Conservation (phyloP, 192 early-diverging fungal species). For the Mortierella claussenii region DNA sequence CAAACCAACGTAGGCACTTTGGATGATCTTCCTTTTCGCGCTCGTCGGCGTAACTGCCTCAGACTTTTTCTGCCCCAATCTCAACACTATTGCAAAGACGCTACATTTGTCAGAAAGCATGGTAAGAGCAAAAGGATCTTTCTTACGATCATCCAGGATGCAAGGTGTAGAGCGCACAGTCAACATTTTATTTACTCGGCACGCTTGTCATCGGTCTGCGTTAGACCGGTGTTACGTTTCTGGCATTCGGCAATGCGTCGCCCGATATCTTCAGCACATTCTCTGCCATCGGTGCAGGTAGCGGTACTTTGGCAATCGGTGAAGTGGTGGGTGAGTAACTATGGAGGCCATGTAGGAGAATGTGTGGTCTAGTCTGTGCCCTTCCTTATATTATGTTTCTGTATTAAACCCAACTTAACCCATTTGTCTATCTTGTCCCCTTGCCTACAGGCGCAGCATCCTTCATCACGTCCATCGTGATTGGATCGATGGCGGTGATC, state of each 20-base stretch:
- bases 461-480: slow-evolving; percentile 86
- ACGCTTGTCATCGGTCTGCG: background rate
- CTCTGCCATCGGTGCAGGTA: slow-evolving; percentile 73
- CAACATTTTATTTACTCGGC: background rate
- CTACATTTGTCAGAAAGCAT: slow-evolving; percentile 86
- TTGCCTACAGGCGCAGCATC: slow-evolving; percentile 69
- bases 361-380: background rate
- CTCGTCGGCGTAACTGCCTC: slow-evolving; percentile 80
- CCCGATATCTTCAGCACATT: slow-evolving; percentile 94
- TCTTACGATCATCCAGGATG: background rate
- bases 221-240: slow-evolving; percentile 72
- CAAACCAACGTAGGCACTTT: slow-evolving; percentile 61
- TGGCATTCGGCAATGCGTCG: slow-evolving; percentile 92
- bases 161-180: background rate
- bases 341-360: too few relatives aligned
- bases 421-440: slow-evolving; percentile 65
- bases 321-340: slow-evolving; percentile 82
- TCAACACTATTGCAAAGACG: slow-evolving; percentile 77
- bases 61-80: slow-evolving; percentile 87
- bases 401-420: background rate
- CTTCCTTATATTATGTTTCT: background rate
- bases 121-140: slow-evolving; percentile 37
- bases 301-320: slow-evolving; percentile 85
- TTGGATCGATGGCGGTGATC: slow-evolving; percentile 83
- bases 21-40: slow-evolving; percentile 78